Evolutionary conservation across 495 filamentous ascomycete genomes (phyloP).

Genomic region (Daldinia childiae): DNA sequence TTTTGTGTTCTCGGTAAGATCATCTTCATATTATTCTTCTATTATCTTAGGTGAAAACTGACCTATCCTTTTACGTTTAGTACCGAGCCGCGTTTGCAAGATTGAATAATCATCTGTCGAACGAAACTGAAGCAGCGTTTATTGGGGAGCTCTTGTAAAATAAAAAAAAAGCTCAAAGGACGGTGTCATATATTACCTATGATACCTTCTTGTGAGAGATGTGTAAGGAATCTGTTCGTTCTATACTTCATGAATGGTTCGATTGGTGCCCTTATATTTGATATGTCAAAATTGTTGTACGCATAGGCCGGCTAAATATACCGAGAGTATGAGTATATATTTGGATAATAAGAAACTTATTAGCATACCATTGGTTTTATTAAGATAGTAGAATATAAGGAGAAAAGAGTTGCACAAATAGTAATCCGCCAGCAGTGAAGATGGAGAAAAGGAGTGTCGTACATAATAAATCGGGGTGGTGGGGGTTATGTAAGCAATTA

Average conservation of each 20-base stretch:
- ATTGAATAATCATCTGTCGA: constrained; percentile 23
- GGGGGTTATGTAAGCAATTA: constrained; percentile 20
- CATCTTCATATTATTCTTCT: neutral
- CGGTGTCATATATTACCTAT: neutral
- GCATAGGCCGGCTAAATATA: constrained; percentile 5
- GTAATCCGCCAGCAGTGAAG: constrained; percentile 19
- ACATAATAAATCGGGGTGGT: constrained; percentile 1
- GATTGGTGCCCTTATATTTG: constrained; percentile 1
- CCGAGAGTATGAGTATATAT: constrained; percentile 8
- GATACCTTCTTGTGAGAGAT: constrained; percentile 1
- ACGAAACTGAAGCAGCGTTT: constrained; percentile 40
- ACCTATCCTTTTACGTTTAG: constrained; percentile 26
- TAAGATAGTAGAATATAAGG: neutral
- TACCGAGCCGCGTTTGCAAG: constrained; percentile 47
- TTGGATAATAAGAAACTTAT: constrained; percentile 6
- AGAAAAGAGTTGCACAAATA: constrained; percentile 19
- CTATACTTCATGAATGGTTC: constrained; percentile 16
- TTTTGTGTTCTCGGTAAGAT: constrained; percentile 79
- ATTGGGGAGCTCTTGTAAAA: constrained; percentile 41
- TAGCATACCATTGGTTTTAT: constrained; percentile 14
- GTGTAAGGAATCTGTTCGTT: constrained; percentile 34
- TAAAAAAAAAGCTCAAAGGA: neutral
- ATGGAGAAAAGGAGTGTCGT: constrained; percentile 7
- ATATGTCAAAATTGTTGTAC: constrained; percentile 12
- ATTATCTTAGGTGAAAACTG: constrained; percentile 3